Evolutionary conservation across 345 rosid genomes (phyloP).

Genomic region (Raphanus raphanistrum): DNA sequence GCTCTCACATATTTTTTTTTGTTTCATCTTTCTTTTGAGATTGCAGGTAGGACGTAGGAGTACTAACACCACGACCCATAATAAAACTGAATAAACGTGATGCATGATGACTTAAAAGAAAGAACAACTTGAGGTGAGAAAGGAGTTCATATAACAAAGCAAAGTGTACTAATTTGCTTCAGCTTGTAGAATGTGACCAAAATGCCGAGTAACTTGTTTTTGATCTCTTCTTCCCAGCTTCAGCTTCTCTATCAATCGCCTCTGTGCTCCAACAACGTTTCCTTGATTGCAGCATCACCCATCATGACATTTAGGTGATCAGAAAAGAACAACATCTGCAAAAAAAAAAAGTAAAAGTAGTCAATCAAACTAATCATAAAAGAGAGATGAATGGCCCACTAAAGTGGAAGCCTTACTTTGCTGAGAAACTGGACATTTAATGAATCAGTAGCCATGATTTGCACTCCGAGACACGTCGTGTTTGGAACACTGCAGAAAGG

Average conservation of each 20-base stretch:
- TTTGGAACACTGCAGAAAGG: conserved; percentile 67
- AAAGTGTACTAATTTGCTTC: no score
- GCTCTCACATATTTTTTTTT: no score
- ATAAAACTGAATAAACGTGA: no score
- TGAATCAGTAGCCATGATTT: conserved; percentile 80
- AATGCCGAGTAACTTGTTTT: no score
- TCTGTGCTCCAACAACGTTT: conserved; percentile 14
- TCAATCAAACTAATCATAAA: not conserved
- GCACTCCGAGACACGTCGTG: conserved; percentile 72
- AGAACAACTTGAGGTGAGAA: no score
- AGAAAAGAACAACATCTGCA: conserved; percentile 62
- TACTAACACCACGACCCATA: no score
- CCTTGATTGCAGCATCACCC: conserved; percentile 38
- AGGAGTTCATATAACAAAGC: no score
- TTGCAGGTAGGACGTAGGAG: no score
- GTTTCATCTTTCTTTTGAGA: no score
- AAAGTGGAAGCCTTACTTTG: conserved; percentile 50
- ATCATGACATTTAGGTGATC: conserved; percentile 49
- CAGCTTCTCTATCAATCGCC: not conserved
- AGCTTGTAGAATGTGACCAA: no score
- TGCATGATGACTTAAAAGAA: no score
- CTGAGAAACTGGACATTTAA: conserved; percentile 67
- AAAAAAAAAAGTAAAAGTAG: not conserved
- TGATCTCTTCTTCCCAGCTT: not conserved
- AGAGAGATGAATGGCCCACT: not conserved